Evolutionary conservation across 1,284 basidiomycete genomes (phyloP).

Genomic region (Wolfiporia cocos): DNA sequence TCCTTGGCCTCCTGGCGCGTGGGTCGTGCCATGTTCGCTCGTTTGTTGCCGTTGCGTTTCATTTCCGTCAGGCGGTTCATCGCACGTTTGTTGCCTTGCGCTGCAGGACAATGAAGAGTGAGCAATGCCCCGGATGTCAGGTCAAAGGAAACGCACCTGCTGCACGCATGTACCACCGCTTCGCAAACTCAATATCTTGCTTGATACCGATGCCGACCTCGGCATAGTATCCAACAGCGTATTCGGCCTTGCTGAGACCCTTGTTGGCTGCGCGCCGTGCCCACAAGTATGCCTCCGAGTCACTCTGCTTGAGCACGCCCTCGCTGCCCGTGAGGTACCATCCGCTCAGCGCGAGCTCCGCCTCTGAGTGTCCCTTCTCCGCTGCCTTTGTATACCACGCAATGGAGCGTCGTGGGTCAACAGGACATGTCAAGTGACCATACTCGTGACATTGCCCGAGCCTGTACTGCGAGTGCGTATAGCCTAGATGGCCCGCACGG

Average conservation of each 20-base stretch:
- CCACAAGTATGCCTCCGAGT: conserved; percentile 97
- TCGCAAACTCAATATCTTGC: conserved; percentile 93
- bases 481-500: conserved; percentile 91
- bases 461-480: conserved; percentile 92
- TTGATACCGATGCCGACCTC: conserved; percentile 98
- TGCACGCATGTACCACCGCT: conserved; percentile 98
- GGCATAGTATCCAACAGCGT: conserved; percentile 95
- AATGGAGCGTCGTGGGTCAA: conserved; percentile 91
- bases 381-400: conserved; percentile 99
- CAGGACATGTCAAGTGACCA: conserved; percentile 82
- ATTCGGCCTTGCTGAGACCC: conserved; percentile 90
- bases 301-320: conserved; percentile 94
- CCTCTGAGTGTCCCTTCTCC: conserved; percentile 91
- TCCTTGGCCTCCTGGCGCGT: conserved; percentile 89
- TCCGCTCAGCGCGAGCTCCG: conserved; percentile 92
- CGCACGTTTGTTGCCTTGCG: conserved; percentile 91
- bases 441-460: conserved; percentile 95
- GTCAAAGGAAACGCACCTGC: conserved; percentile 59
- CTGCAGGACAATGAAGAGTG: conserved; percentile 32
- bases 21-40: conserved; percentile 71
- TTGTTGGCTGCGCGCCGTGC: conserved; percentile 90
- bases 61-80: conserved; percentile 94
- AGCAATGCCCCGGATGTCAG: not conserved
- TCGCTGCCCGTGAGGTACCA: conserved; percentile 98
- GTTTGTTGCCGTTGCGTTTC: conserved; percentile 73